Conservation (phyloP, 1,139 yeast species). For the Candida tunisiensis region DNA sequence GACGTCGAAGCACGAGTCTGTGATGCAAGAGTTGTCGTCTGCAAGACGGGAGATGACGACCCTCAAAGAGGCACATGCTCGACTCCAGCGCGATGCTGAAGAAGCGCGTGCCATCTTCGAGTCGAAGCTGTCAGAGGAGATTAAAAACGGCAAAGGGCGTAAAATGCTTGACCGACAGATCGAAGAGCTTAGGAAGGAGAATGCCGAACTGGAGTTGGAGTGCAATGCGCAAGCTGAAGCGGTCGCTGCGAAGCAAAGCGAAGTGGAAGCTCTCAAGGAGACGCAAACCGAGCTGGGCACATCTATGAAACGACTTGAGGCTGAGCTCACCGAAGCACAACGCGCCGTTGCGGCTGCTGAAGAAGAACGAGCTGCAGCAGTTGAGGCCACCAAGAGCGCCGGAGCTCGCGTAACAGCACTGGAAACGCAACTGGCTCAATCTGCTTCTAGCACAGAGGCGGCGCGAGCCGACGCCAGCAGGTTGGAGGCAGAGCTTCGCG, state of each 20-base stretch:
- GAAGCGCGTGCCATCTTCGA: conserved; percentile 10
- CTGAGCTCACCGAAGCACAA: background rate
- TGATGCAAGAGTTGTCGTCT: background rate
- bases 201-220: conserved; percentile 5
- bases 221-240: conserved; percentile 4
- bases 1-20: conserved; percentile 1
- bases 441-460: no score
- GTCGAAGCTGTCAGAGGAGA: conserved; percentile 10
- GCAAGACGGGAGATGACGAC: conserved; percentile 6
- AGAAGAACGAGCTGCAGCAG: no score
- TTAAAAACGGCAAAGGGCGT: background rate
- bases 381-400: no score
- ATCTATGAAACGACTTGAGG: background rate
- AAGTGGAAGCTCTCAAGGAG: background rate
- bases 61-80: conserved; percentile 7
- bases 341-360: no score
- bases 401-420: no score
- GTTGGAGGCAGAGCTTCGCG: no score
- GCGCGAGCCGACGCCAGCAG: no score
- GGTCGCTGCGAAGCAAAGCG: conserved; percentile 1
- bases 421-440: no score
- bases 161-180: conserved; percentile 2
- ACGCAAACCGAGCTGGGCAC: background rate
- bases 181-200: conserved; percentile 1
- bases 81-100: conserved; percentile 11